phyloP scores from a whole-genome alignment of 495 filamentous ascomycete genomes.

The Podospora didyma region DNA sequence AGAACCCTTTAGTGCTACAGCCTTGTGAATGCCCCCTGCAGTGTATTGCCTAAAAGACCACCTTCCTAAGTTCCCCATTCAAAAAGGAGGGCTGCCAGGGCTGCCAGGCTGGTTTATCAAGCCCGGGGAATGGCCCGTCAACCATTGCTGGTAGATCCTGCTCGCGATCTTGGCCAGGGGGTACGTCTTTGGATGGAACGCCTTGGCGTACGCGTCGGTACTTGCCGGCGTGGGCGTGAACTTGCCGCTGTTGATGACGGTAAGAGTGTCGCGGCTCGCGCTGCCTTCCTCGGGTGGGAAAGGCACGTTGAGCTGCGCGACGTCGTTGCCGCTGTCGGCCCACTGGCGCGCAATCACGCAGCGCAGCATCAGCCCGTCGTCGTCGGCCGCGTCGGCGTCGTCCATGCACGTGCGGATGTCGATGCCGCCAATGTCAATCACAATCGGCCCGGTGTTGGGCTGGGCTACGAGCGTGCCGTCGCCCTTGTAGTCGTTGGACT shows the following conservation, averaged over 20 bases:
- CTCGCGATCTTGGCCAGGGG: neutral
- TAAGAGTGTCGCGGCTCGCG: neutral
- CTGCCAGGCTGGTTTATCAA: neutral
- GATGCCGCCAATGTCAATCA: neutral
- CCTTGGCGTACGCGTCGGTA: neutral
- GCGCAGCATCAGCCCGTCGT: neutral
- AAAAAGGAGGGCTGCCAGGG: no score
- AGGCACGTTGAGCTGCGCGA: neutral
- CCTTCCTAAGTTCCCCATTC: no score
- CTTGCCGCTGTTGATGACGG: neutral
- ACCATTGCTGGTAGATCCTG: neutral
- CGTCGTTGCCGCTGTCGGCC: neutral
- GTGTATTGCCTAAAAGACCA: no score
- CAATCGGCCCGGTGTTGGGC: neutral
- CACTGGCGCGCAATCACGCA: neutral
- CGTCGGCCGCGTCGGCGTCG: neutral
- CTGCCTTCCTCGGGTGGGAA: neutral
- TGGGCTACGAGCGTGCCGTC: neutral
- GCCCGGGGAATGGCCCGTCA: neutral
- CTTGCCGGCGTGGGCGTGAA: neutral
- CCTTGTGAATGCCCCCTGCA: no score
- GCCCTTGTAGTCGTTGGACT: neutral
- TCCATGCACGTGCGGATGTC: neutral
- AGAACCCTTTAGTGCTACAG: no score
- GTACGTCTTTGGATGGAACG: neutral